Evolutionary conservation across 176 grass and related monocot genomes (phyloP).

Genomic region (Eleusine indica): DNA sequence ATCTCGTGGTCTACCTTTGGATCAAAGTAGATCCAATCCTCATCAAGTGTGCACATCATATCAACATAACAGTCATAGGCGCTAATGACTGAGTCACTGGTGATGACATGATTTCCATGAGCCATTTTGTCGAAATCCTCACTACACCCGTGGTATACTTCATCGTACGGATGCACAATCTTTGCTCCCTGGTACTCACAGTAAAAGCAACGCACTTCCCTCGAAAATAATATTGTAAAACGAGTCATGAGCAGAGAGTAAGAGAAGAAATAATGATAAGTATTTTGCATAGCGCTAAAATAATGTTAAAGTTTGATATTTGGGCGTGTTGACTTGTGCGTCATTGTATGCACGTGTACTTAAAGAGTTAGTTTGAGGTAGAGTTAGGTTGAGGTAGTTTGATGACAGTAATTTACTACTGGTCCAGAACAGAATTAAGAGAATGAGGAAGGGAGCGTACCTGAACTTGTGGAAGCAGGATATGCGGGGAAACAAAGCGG

Average conservation of each 20-base stretch:
- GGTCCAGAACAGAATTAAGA: neutral
- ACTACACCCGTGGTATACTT: neutral
- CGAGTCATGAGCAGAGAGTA: neutral
- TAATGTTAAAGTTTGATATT: neutral
- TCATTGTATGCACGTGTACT: too few relatives aligned
- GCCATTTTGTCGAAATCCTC: slow-evolving; percentile 20
- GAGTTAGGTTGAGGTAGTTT: neutral
- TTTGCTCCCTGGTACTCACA: slow-evolving; percentile 28
- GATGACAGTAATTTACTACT: neutral
- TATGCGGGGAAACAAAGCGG: slow-evolving; percentile 1
- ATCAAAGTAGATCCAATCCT: slow-evolving; percentile 32
- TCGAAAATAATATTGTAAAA: neutral
- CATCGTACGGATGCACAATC: slow-evolving; percentile 19
- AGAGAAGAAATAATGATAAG: neutral
- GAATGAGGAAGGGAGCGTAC: neutral
- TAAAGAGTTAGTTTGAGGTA: neutral
- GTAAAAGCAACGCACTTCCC: slow-evolving; percentile 12
- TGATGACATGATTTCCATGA: neutral
- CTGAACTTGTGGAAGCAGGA: neutral
- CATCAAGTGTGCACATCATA: neutral
- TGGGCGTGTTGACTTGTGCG: too few relatives aligned
- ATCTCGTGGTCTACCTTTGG: neutral
- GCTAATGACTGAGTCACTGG: neutral
- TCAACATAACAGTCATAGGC: neutral
- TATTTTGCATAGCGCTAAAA: neutral